Base-by-base conservation (phyloP, 108 stramenopile species). In the Phaeodactylum tricornutum region DNA sequence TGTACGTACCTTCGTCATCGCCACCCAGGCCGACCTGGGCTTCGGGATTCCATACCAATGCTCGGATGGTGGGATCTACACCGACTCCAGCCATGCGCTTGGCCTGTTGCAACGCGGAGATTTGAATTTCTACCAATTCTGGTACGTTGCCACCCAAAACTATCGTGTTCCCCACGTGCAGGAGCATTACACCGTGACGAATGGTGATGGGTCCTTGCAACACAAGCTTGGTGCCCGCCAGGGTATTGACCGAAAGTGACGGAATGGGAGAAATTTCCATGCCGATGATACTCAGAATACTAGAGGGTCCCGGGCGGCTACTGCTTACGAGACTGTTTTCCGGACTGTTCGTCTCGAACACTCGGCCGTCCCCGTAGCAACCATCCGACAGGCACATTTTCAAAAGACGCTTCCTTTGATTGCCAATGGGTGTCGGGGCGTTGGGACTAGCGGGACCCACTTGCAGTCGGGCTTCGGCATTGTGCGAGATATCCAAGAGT, bases 1-100 rank as follows among this genome's bases (percentile, higher is more conserved):
- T n/a, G n/a, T n/a, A 8, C 54, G 5, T 41, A 29, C 54, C 47
- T 21, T 61, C 50, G 11, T 59, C 59, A 25, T 66, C 51, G 23
- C 37, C 51, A 19, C 7, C 53, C 29, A 57, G 50, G 21, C n/a
- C 11, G 1, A 14, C 29, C 53, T n/a, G 38, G 53, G 40, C 61
- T 17, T 69, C 64, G 22, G 61, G 63, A 62, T 68, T 71, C 61
- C 80, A 73, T 50, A 80, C 62, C 47, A 88, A 58, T 12, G 86
- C 86, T 28, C 75, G 77, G 16, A 83, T 62, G 1, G 86, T 88
- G 21, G 86, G 65, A 74, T 88, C 86, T 3, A 84, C 65, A 26
- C 85, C 85, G 21, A 82, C 61, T 7, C 86, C 86, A 9, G 45
- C 58, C 34, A 35, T 29, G 22, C 54, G 55, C 28, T 61, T 43